Base-by-base conservation (phyloP, 176 grass and related monocot species). In the Typha latifolia region DNA sequence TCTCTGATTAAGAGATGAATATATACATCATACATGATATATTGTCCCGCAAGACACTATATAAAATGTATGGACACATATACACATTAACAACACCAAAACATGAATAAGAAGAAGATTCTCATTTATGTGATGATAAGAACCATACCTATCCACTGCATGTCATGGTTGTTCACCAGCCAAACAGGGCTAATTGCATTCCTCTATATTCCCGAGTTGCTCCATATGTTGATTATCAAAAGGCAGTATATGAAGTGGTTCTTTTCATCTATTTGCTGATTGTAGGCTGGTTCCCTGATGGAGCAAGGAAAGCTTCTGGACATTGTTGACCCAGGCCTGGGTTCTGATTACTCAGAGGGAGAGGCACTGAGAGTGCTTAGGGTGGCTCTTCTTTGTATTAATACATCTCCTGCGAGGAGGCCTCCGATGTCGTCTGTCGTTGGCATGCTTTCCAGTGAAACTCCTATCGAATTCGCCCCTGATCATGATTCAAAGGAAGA, bases 371-470 rank as follows among this genome's bases (percentile, higher is more conserved):
- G 68, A 74, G 68, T 87, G 69, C 82, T 96, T 14, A 59, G 82
- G 49, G 66, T 90, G 47, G 73, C 86, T 71, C 78, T 90, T 26
- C 68, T 90, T 11, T 95, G 91, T 63, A 87, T 86, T 61, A 95
- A 78, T 63, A 62, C 78, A 12, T 82, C 57, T 57, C 87, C 91
- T 5, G 72, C 73, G 20, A 72, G 77, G 62, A 78, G 91, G 19
- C 91, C 91, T 1, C 74, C 53, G 51, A 96, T 96, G 91, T 96
- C 86, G 19, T 72, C 81, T 14, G 87, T 85, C 50, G 81, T 96
- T 48, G 81, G 73, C 70, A 90, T 96, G 86, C 87, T 96, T 51
- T 50, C 73, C 20, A 70, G 80, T 49, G 29, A 79, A 80, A 72
- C 72, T 62, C 84, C 88, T 32, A 61, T 91, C 3, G 68, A 78